These are phyloP conservation scores for Pyrenophora seminiperda DNA, from an alignment of 2,329 filamentous ascomycete species.

Conservation along the genomic window DNA sequence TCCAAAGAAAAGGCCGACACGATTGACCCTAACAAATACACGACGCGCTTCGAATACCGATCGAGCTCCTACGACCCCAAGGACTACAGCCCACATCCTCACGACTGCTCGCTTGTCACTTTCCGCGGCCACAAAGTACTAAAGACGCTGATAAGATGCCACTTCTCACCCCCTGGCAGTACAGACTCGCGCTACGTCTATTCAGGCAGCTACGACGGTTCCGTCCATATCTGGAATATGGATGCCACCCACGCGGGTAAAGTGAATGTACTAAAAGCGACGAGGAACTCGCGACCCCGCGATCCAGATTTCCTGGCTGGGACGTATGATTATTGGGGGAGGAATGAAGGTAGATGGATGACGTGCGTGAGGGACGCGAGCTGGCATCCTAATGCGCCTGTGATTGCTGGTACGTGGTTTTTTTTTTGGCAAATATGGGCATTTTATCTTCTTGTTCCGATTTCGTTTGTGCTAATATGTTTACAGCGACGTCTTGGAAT, in stretches of 20 bases:
- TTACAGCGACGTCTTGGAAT: constrained; percentile 78
- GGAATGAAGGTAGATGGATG: constrained; percentile 66
- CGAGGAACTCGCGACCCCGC: constrained; percentile 64
- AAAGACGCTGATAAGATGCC: constrained; percentile 89
- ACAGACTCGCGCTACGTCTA: constrained; percentile 94
- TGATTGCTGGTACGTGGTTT: constrained; percentile 73
- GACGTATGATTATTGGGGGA: constrained; percentile 61
- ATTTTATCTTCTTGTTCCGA: background rate
- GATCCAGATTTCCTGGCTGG: constrained; percentile 60
- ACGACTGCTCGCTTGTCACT: constrained; percentile 91
- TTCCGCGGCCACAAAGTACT: constrained; percentile 90
- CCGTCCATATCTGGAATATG: constrained; percentile 90
- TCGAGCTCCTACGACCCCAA: constrained; percentile 68
- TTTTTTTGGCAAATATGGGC: constrained; percentile 11
- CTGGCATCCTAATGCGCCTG: constrained; percentile 85
- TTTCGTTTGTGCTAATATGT: constrained; percentile 24
- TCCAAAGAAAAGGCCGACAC: constrained; percentile 67
- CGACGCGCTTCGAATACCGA: constrained; percentile 75
- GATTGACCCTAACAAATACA: constrained; percentile 62
- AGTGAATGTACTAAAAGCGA: constrained; percentile 78
- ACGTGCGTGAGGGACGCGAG: constrained; percentile 86
- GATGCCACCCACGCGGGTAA: constrained; percentile 81
- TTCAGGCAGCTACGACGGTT: constrained; percentile 85
- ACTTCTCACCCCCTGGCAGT: constrained; percentile 86
- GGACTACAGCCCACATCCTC: constrained; percentile 72